These are phyloP conservation scores for Fusarium sarcochroum DNA, from an alignment of 2,329 filamentous ascomycete species.

Conservation along the genomic window DNA sequence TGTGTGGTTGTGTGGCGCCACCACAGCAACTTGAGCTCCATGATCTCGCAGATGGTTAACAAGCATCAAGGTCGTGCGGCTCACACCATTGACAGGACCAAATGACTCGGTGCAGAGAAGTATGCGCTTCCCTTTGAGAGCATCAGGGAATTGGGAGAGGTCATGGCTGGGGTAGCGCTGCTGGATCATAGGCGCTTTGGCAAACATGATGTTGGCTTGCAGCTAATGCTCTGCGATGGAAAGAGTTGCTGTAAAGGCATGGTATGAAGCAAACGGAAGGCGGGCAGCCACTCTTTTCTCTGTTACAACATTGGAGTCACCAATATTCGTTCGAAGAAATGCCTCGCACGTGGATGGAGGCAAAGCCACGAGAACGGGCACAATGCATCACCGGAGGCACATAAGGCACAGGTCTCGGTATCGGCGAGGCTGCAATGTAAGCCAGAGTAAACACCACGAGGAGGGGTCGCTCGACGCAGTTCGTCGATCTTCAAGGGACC, in stretches of 20 bases:
- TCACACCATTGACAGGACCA: slow-evolving; percentile 81
- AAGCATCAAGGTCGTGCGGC: slow-evolving; percentile 77
- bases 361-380: slow-evolving; percentile 35
- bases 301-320: slow-evolving; percentile 19
- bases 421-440: slow-evolving; percentile 44
- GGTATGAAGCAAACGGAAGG: slow-evolving; percentile 3
- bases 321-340: slow-evolving; percentile 25
- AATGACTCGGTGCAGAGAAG: slow-evolving; percentile 80
- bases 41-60: slow-evolving; percentile 76
- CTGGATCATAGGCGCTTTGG: slow-evolving; percentile 12
- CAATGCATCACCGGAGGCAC: slow-evolving; percentile 16
- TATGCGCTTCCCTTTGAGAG: slow-evolving; percentile 72
- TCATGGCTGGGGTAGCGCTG: slow-evolving; percentile 53
- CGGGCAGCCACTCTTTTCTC: slow-evolving; percentile 46
- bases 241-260: slow-evolving; percentile 1
- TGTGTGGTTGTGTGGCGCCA: slow-evolving; percentile 72
- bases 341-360: slow-evolving; percentile 47
- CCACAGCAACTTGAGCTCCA: slow-evolving; percentile 75
- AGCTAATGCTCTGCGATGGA: slow-evolving; percentile 11
- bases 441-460: slow-evolving; percentile 50
- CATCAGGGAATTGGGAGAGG: slow-evolving; percentile 60
- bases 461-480: slow-evolving; percentile 49
- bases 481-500: slow-evolving; percentile 44
- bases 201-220: slow-evolving; percentile 31
- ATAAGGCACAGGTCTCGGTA: slow-evolving; percentile 34